Evolutionary conservation across 495 filamentous ascomycete genomes (phyloP), one percentile per base, ranked within the genome.

Genomic region (Neurospora hispaniola): DNA sequence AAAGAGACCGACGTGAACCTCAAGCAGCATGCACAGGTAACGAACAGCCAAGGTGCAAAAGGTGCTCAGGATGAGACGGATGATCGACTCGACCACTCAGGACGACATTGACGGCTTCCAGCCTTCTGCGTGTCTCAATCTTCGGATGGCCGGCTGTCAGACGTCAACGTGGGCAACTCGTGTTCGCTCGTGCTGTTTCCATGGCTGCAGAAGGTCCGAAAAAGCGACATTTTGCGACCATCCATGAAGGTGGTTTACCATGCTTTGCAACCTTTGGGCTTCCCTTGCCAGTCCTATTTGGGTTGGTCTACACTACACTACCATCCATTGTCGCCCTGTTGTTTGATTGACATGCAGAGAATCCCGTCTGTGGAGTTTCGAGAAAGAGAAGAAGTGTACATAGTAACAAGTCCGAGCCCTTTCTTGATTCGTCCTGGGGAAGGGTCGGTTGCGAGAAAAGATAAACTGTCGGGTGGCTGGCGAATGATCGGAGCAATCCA

Each of bases 141-240:
- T 66, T 66, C 54, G 54, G 54, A 66, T 66, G 16, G 41, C 20
- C 41, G 69, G 40, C 70, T 71, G 70, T 54, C 70, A 69, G 70
- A 35, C 69, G 74, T 76, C 73, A 70, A 76, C 77, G 77, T 79
- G 77, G 75, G 74, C 76, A 72, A 72, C 71, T 70, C n/a, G 72
- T 48, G 54, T 66, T 66, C 71, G 69, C 54, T 71, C 23, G 43
- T 69, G 72, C 54, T 70, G 39, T 72, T n/a, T 39, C 40, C n/a
- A 20, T 69, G 27, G 23, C 66, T 14, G 44, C 48, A 18, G 43
- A 23, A 39, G 62, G 38, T 69, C 40, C 62, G 42, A 4, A 68
- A 27, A 39, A 20, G 23, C 12, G 27, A 71, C 27, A 38, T 42
- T 35, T 23, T 72, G 35, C 43, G n/a, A 42, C 38, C 71, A 31